Percentiles rank a stretch among this genome's conserved stretches.
These are phyloP conservation scores for Fistulina hepatica DNA, from an alignment of 1,284 basidiomycete genomes.

Conservation along the genomic window DNA sequence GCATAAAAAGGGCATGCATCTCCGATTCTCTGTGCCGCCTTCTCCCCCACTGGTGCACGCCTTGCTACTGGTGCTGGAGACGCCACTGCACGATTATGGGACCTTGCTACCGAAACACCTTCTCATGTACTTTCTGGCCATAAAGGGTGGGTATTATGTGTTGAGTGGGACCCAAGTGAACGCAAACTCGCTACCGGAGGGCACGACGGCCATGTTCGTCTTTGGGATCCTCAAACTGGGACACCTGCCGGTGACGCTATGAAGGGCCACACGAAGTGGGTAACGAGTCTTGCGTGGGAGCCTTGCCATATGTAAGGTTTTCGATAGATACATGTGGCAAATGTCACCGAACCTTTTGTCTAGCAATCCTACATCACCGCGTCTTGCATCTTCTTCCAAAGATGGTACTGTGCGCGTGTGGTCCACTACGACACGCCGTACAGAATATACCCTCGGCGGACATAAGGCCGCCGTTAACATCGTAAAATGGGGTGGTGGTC, in stretches of 20 bases:
- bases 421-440: constrained; percentile 63
- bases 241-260: constrained; percentile 76
- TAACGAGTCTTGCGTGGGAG: constrained; percentile 95
- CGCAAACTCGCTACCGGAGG: constrained; percentile 86
- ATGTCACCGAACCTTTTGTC: neutral
- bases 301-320: constrained; percentile 73
- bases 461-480: constrained; percentile 93
- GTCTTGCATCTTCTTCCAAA: constrained; percentile 91
- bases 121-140: constrained; percentile 85
- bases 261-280: constrained; percentile 94
- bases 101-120: constrained; percentile 88
- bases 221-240: constrained; percentile 89
- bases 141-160: constrained; percentile 91
- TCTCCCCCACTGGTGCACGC: constrained; percentile 85
- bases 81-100: constrained; percentile 89
- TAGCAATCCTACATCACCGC: constrained; percentile 66
- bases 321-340: constrained; percentile 6
- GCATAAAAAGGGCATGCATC: constrained; percentile 66
- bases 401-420: constrained; percentile 93
- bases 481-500: constrained; percentile 89
- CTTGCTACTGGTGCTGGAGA: constrained; percentile 96
- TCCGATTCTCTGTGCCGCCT: constrained; percentile 90
- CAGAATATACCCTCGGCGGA: constrained; percentile 84
- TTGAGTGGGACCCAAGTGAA: constrained; percentile 95
- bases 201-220: constrained; percentile 74